Base-by-base conservation (phyloP, 129 eudicot genomes). In the Ambrosia trifida region DNA sequence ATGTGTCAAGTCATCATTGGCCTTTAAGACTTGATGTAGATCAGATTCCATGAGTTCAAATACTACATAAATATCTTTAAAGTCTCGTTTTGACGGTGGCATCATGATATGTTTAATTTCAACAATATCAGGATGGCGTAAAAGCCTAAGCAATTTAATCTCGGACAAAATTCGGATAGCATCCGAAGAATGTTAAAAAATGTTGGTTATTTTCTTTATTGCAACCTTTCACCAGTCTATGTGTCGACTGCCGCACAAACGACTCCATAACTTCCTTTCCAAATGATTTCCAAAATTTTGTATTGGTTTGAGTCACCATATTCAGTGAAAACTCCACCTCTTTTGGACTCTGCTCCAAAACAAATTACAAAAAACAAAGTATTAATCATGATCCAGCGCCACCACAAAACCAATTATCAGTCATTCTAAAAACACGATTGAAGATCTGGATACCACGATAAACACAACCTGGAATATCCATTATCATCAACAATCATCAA, bases 61-160 rank as follows among this genome's bases (percentile, higher is more conserved):
- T 38, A 79, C 79, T 3, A 79, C 76, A 79, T 61, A 79, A 3
- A 73, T 80, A 69, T 80, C 84, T 44, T 66, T 81, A 41, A 81
- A 81, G 16, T 81, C 85, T 41, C 67, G 47, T 58, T 74, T 81
- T 1, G 81, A 81, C 14, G 81, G 85, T 19, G 85, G 85, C 13
- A 76, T 38, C 54, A 76, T 31, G 19, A 81, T 81, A 32, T 70
- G 73, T 65, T 76, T 70, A 30, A 81, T 76, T 71, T 76, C 78
- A 68, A 81, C 85, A 70, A 81, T 81, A 68, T 81, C 85, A 1
- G 85, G 81, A 71, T 81, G 85, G 6, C 64, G 74, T 24, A 81
- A 64, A 28, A 81, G 78, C 74, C 78, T 81, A 44, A 81, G 85
- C 24, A 81, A 59, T 65, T 70, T 59, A 7, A 80, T 75, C 80